Percentiles rank a stretch among this genome's conserved stretches.
These are phyloP conservation scores for Thalassiosira allenii DNA, from an alignment of 352 stramenopile genomes.

Conservation along the genomic window DNA sequence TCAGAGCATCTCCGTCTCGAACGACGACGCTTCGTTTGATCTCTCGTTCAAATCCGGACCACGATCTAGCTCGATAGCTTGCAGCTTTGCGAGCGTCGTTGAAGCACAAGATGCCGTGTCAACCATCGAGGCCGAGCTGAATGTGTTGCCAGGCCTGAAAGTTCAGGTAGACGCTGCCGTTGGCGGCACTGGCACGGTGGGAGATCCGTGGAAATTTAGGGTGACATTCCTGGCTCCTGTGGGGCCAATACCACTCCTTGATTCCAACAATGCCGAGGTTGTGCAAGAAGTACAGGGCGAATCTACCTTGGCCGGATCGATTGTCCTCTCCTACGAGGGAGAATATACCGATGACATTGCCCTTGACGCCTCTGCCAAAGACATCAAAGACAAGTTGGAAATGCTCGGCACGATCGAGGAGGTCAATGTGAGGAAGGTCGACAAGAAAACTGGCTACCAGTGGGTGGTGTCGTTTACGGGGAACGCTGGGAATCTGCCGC, in stretches of 20 bases:
- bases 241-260: slow-evolving; percentile 89
- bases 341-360: slow-evolving; percentile 91
- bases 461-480: slow-evolving; percentile 97
- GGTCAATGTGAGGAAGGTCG: slow-evolving; percentile 77
- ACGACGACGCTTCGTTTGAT: slow-evolving; percentile 61
- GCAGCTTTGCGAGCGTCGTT: slow-evolving; percentile 63
- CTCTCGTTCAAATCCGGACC: slow-evolving; percentile 57
- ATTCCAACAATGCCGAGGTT: slow-evolving; percentile 58
- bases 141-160: slow-evolving; percentile 45
- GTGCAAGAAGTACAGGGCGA: slow-evolving; percentile 86
- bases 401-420: slow-evolving; percentile 73
- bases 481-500: slow-evolving; percentile 92
- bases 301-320: slow-evolving; percentile 90
- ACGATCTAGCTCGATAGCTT: slow-evolving; percentile 79
- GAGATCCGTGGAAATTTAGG: slow-evolving; percentile 53
- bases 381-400: slow-evolving; percentile 91
- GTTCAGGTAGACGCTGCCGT: slow-evolving; percentile 37
- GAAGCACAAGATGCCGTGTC: slow-evolving; percentile 33
- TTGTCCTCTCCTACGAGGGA: slow-evolving; percentile 93
- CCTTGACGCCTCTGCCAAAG: slow-evolving; percentile 89
- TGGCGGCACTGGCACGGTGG: slow-evolving; percentile 25
- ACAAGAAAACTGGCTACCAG: slow-evolving; percentile 86
- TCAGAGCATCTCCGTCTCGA: slow-evolving; percentile 89
- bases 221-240: slow-evolving; percentile 94
- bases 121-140: slow-evolving; percentile 48